Base-by-base conservation (phyloP, 495 filamentous ascomycete genomes). In the Daldinia childiae region DNA sequence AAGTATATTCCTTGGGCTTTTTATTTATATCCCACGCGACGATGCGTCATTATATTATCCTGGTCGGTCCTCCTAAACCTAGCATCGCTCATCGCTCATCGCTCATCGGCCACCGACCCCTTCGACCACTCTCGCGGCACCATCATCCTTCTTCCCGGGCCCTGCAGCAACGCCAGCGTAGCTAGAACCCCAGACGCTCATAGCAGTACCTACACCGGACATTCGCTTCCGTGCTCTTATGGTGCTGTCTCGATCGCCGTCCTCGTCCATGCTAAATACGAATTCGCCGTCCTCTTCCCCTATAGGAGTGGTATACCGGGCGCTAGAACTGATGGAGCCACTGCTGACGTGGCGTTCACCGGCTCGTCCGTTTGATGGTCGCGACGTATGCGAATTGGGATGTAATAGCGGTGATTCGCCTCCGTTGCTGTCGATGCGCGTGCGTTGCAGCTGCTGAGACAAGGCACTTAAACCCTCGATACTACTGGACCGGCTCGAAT, bases 261-360 rank as follows among this genome's bases (percentile, higher is more conserved):
- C 91, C 62, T 92, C 91, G 72, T 93, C 91, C 91, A 94, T 93
- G 36, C 85, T 88, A 66, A 94, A 94, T n/a, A 93, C 91, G 56
- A 92, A 85, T 27, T 92, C 88, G 19, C 86, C 81, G 60, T 91
- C 89, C 71, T 94, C 91, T 68, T 91, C 89, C 55, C 92, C 91
- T 71, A 93, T 93, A 34, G 88, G 90, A 54, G 86, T 90, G 1
- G 88, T 90, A 69, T 86, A 87, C 17, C 85, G 77, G 38, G 82
- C 83, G 61, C 79, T 84, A 21, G 85, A 85, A 60, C 82, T 78
- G 65, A 84, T 82, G 45, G 82, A 84, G 45, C 78, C 78, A 56
- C 82, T 86, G 73, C 85, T 87, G 36, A 86, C 80, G 72, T 87
- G 85, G 62, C 86, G 78, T 58, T 87, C 85, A 4, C 79, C 61